These are phyloP conservation scores for Colletotrichum lini DNA, from an alignment of 2,329 filamentous ascomycete species.

Conservation along the genomic window DNA sequence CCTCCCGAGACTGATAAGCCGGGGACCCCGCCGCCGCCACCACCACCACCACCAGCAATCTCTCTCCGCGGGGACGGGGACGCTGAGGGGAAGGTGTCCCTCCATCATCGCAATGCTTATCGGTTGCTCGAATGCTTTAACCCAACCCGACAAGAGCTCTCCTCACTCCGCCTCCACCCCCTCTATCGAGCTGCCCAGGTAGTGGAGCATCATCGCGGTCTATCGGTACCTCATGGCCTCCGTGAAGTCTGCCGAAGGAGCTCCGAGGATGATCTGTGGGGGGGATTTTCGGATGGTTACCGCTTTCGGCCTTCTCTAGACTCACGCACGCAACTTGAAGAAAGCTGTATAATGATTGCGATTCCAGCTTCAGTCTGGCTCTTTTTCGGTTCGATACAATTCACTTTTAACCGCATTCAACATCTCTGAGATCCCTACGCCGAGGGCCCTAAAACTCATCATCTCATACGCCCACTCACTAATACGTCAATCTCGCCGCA, in stretches of 20 bases:
- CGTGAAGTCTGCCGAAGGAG: constrained; percentile 27
- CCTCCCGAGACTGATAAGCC: constrained; percentile 35
- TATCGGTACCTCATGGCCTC: constrained; percentile 2
- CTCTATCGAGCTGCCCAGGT: constrained; percentile 14
- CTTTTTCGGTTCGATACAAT: neutral
- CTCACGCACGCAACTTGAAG: neutral
- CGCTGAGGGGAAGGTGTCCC: constrained; percentile 6
- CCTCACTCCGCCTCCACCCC: constrained; percentile 33
- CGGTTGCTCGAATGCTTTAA: neutral
- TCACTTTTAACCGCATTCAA: neutral
- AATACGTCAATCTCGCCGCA: neutral
- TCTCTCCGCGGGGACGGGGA: neutral
- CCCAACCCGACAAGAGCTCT: neutral
- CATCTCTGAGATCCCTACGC: neutral
- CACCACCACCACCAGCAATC: neutral
- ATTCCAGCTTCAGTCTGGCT: constrained; percentile 3
- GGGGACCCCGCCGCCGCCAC: constrained; percentile 22
- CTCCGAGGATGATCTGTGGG: constrained; percentile 13
- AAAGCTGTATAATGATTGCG: constrained; percentile 23
- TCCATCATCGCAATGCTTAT: constrained; percentile 4
- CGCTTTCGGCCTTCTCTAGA: constrained; percentile 22
- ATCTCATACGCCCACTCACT: neutral
- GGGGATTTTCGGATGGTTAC: constrained; percentile 19
- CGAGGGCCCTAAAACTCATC: neutral
- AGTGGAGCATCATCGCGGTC: constrained; percentile 1